Conservation (phyloP, 73 alveolate species). For the Paramecium pentaurelia region DNA sequence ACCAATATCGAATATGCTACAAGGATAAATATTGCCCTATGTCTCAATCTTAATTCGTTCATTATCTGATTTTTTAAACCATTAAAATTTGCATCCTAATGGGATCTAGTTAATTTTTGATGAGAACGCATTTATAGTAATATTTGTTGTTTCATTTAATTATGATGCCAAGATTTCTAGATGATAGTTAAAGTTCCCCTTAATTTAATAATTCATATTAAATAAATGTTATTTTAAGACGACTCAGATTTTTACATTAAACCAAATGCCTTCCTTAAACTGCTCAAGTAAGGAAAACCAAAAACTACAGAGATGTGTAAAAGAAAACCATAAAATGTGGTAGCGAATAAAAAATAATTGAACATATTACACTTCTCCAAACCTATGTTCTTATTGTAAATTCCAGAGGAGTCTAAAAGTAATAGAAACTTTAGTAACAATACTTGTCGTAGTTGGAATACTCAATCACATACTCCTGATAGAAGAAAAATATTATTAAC, state of each 20-base stretch:
- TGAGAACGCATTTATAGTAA: not conserved
- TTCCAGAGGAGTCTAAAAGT: not conserved
- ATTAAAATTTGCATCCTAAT: not conserved
- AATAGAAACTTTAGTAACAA: not conserved
- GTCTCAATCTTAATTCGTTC: not conserved
- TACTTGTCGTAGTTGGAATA: not conserved
- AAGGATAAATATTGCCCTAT: conserved; percentile 8
- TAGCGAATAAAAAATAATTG: not conserved
- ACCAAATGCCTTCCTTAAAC: not conserved
- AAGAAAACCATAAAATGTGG: not conserved
- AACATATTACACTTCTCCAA: not conserved
- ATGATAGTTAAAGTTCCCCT: conserved; percentile 43
- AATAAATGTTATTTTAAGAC: not conserved
- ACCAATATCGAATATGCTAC: conserved; percentile 37
- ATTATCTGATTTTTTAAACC: not conserved
- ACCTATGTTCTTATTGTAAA: not conserved
- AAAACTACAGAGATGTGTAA: not conserved
- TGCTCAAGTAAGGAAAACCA: not conserved
- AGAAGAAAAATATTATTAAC: not conserved
- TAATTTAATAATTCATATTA: conserved; percentile 20
- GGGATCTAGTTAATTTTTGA: not conserved
- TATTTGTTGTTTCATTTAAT: not conserved
- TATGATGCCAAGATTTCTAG: not conserved
- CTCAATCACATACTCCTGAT: not conserved
- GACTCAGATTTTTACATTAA: not conserved